Conservation (phyloP, 75 land plant genomes). For the Ceratopteris richardii region DNA sequence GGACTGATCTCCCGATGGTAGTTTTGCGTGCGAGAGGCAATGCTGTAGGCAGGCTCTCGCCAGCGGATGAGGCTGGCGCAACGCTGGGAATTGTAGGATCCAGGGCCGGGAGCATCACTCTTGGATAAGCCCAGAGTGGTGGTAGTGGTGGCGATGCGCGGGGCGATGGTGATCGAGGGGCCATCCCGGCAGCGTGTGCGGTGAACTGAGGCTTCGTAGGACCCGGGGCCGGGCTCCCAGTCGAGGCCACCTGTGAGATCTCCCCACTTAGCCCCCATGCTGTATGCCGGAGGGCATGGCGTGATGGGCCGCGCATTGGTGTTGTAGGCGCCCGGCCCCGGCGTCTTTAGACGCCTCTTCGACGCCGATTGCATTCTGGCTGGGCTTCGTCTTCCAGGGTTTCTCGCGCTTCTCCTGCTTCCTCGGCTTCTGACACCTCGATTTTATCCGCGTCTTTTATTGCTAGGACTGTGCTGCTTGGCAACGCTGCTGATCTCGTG, state of each 20-base stretch:
- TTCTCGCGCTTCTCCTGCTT: background rate
- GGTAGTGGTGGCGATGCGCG: background rate
- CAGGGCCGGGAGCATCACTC: conserved; percentile 2
- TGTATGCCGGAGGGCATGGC: conserved; percentile 1
- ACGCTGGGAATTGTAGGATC: conserved; percentile 5
- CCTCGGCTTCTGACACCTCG: too few relatives aligned
- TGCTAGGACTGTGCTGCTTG: too few relatives aligned
- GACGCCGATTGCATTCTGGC: background rate
- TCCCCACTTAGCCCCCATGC: background rate
- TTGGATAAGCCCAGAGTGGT: background rate
- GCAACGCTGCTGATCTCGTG: too few relatives aligned
- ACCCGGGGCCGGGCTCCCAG: conserved; percentile 3
- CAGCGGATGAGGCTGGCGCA: background rate
- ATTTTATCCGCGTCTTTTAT: too few relatives aligned
- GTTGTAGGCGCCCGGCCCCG: conserved; percentile 6
- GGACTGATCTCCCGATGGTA: conserved; percentile 9
- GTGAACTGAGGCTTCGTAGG: background rate
- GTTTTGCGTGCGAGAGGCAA: background rate
- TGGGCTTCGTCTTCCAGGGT: background rate
- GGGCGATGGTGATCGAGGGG: conserved; percentile 2
- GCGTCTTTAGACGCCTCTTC: conserved; percentile 2
- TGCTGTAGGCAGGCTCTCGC: conserved; percentile 9
- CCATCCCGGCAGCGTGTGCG: conserved; percentile 3
- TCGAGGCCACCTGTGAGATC: background rate
- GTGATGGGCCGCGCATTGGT: background rate